phyloP scores from a whole-genome alignment of 208 protist genomes.

The Angomonas deanei region DNA sequence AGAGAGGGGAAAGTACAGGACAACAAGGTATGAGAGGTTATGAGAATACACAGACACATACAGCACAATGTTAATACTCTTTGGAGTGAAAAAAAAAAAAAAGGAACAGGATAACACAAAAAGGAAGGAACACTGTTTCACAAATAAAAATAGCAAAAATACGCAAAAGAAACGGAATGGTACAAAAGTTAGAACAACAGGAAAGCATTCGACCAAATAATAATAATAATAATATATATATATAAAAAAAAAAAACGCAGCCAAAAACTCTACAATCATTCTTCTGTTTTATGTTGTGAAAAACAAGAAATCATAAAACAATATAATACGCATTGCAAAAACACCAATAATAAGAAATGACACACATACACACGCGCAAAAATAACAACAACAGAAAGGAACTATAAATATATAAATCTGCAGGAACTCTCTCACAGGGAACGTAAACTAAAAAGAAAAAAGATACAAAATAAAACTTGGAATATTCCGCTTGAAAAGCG shows the following conservation, averaged over 20 bases:
- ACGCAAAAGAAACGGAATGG: not conserved
- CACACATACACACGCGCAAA: no score
- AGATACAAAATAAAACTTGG: not conserved
- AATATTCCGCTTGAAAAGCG: no score
- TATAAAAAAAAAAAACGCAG: not conserved
- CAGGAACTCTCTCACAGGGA: no score
- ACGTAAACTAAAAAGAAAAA: not conserved
- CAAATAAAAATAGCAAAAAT: not conserved
- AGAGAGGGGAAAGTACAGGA: not conserved
- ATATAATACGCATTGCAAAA: no score
- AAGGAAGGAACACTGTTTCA: not conserved
- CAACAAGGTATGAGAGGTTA: no score
- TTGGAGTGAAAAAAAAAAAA: constrained; percentile 5
- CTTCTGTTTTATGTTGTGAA: not conserved
- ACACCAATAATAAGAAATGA: no score
- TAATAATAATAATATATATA: constrained; percentile 1
- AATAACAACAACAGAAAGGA: no score
- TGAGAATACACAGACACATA: no score
- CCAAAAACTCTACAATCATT: no score
- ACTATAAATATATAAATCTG: no score
- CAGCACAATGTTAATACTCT: no score
- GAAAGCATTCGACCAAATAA: not conserved
- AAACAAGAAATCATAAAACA: not conserved
- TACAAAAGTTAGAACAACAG: not conserved
- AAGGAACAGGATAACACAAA: not conserved